These are phyloP conservation scores for Phytophthora nicotianae DNA, from an alignment of 352 stramenopile genomes.

Conservation along the genomic window DNA sequence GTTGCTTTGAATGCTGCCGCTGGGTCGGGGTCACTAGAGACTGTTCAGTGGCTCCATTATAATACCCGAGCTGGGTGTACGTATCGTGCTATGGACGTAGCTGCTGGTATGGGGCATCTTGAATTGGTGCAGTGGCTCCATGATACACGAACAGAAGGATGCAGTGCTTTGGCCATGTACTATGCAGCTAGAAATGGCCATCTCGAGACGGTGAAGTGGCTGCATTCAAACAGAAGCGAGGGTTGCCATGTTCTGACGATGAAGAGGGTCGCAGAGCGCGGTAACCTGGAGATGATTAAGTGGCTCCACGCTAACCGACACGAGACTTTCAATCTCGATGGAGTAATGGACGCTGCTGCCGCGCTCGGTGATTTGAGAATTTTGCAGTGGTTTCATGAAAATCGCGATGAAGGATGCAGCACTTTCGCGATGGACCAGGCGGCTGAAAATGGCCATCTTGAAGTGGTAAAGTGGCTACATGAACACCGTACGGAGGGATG, in stretches of 20 bases:
- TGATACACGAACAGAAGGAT: constrained; percentile 1
- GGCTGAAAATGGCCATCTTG: not conserved
- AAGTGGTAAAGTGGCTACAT: constrained; percentile 7
- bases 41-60: not conserved
- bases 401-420: not conserved
- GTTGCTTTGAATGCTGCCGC: constrained; percentile 3
- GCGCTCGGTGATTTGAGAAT: not conserved
- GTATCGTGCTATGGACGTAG: constrained; percentile 1
- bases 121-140: constrained; percentile 9
- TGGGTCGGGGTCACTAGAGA: not conserved
- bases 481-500: constrained; percentile 1
- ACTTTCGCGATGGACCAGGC: constrained; percentile 2
- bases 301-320: constrained; percentile 6
- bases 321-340: constrained; percentile 1
- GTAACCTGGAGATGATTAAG: not conserved
- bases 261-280: not conserved
- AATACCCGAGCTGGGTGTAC: constrained; percentile 1
- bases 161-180: not conserved
- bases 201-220: constrained; percentile 2
- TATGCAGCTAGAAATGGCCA: not conserved
- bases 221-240: not conserved
- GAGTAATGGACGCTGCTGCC: constrained; percentile 2
- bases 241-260: not conserved
- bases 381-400: constrained; percentile 12
- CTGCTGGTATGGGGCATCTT: not conserved